These are phyloP conservation scores for Ophiosphaerella korrae DNA, from an alignment of 2,329 filamentous ascomycete genomes.

Conservation along the genomic window DNA sequence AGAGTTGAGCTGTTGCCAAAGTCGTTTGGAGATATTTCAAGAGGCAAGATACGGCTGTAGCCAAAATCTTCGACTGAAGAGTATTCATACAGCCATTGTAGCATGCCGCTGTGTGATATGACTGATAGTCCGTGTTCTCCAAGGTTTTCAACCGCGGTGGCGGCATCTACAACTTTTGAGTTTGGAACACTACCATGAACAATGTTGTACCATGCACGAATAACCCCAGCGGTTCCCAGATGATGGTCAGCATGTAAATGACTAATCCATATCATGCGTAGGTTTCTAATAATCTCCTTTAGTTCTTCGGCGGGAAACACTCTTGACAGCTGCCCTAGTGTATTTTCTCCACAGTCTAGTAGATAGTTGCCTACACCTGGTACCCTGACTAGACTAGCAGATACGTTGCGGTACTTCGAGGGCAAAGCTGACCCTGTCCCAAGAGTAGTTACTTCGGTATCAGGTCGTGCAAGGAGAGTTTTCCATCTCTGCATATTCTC, in stretches of 20 bases:
- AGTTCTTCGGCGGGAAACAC: slow-evolving; percentile 70
- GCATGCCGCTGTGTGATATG: slow-evolving; percentile 73
- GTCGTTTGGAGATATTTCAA: slow-evolving; percentile 49
- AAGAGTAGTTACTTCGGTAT: slow-evolving; percentile 83
- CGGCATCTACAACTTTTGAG: slow-evolving; percentile 15
- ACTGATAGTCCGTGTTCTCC: slow-evolving; percentile 51
- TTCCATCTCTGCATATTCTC: slow-evolving; percentile 61
- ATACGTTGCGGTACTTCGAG: slow-evolving; percentile 95
- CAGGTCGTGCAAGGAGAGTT: slow-evolving; percentile 70
- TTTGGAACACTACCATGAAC: slow-evolving; percentile 51
- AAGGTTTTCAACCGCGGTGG: slow-evolving; percentile 44
- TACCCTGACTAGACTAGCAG: slow-evolving; percentile 80
- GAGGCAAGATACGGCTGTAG: slow-evolving; percentile 63
- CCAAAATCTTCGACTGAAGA: slow-evolving; percentile 77
- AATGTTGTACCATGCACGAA: slow-evolving; percentile 77
- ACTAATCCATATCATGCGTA: slow-evolving; percentile 88
- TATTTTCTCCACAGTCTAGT: slow-evolving; percentile 91
- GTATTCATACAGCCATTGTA: slow-evolving; percentile 79
- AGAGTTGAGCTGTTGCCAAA: slow-evolving; percentile 23
- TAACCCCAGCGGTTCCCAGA: slow-evolving; percentile 79
- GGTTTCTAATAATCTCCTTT: slow-evolving; percentile 72
- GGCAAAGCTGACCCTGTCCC: slow-evolving; percentile 91
- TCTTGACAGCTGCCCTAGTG: slow-evolving; percentile 82
- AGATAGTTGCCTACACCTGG: slow-evolving; percentile 87
- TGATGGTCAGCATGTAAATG: slow-evolving; percentile 97